Conservation (phyloP, 306 rosid species). For the Calophaca sinica region DNA sequence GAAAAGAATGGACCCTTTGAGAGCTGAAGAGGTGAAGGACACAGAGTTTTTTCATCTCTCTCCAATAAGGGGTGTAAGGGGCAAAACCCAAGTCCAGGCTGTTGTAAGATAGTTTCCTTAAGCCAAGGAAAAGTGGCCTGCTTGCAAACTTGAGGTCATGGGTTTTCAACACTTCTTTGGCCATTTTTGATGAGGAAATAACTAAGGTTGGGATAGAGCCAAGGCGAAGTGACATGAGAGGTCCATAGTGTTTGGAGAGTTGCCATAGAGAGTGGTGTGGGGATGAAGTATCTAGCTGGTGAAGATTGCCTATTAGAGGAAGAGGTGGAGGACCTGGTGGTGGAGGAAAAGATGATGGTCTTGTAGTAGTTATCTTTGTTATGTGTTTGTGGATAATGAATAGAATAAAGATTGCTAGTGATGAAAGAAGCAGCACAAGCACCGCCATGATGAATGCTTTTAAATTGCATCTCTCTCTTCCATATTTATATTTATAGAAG, state of each 20-base stretch:
- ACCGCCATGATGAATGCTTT: background rate
- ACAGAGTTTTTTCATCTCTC: slow-evolving; percentile 54
- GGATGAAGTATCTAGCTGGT: slow-evolving; percentile 47
- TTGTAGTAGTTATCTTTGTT: background rate
- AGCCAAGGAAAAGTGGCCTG: slow-evolving; percentile 43
- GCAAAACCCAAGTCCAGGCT: slow-evolving; percentile 53
- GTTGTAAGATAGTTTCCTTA: slow-evolving; percentile 48
- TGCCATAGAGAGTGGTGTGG: slow-evolving; percentile 38
- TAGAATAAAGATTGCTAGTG: background rate
- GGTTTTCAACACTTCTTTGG: slow-evolving; percentile 44
- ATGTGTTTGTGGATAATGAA: background rate
- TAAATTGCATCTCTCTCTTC: background rate
- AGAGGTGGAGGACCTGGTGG: slow-evolving; percentile 64
- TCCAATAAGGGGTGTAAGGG: slow-evolving; percentile 55
- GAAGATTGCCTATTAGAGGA: slow-evolving; percentile 64
- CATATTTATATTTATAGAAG: too few species aligned
- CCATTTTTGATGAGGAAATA: slow-evolving; percentile 42
- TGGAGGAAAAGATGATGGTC: slow-evolving; percentile 23
- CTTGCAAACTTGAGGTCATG: slow-evolving; percentile 52
- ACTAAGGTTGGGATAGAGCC: slow-evolving; percentile 40
- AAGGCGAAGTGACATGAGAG: slow-evolving; percentile 55
- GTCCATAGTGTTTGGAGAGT: slow-evolving; percentile 54
- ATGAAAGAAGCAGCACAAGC: background rate
- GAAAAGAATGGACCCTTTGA: slow-evolving; percentile 45
- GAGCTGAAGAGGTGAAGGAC: slow-evolving; percentile 48